Conservation (phyloP, 257 asterid species). For the Mentha longifolia region DNA sequence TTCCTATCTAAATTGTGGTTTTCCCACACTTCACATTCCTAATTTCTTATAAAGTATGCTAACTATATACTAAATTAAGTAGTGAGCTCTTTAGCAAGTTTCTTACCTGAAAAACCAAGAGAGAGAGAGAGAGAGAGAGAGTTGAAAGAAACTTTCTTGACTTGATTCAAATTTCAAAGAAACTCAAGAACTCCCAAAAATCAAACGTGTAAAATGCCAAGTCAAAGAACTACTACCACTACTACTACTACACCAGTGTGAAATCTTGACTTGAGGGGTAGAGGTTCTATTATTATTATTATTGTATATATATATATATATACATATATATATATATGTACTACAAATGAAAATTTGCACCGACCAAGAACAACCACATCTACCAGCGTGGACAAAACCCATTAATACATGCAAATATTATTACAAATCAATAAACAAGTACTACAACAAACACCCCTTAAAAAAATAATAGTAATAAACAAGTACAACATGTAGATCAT, state of each 20-base stretch:
- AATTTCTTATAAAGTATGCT: slow-evolving; percentile 9
- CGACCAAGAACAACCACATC: slow-evolving; percentile 37
- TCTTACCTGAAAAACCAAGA: background rate
- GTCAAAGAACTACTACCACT: slow-evolving; percentile 33
- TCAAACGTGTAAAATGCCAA: slow-evolving; percentile 9
- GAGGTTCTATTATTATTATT: background rate
- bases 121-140: background rate
- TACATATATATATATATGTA: background rate
- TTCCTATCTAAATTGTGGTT: background rate
- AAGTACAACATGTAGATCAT: slow-evolving; percentile 38
- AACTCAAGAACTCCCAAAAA: slow-evolving; percentile 16
- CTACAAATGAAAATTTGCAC: slow-evolving; percentile 31
- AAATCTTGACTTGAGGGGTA: slow-evolving; percentile 37
- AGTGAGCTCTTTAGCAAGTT: background rate
- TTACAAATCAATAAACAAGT: slow-evolving; percentile 28
- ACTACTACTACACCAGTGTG: slow-evolving; percentile 31
- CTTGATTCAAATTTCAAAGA: background rate
- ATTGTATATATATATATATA: no score
- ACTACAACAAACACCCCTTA: no score
- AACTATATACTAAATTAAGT: background rate
- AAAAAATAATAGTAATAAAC: no score
- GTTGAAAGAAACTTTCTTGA: background rate
- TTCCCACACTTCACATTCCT: background rate
- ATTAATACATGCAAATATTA: slow-evolving; percentile 24
- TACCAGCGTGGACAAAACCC: slow-evolving; percentile 31